Evolutionary conservation across 352 stramenopile species (phyloP), one percentile per base, ranked within the genome.

Genomic region (Phytopythium chamaehyphon): DNA sequence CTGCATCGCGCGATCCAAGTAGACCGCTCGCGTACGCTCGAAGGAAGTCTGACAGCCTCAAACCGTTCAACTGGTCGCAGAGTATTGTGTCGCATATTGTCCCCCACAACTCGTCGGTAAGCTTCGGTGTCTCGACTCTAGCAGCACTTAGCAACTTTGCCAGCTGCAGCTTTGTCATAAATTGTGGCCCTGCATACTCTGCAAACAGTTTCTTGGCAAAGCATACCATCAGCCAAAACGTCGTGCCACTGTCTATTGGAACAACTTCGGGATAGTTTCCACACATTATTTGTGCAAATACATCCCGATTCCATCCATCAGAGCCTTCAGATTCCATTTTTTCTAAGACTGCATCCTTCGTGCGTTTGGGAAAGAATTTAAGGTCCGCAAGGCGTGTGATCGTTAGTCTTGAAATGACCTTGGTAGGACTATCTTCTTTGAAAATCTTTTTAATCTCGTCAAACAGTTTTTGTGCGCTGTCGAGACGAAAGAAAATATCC

Each of bases 151-250:
- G 50, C 21, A 83, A 31, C 2, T 76, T 56, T 7, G 21, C 33
- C 5, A 79, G 60, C 18, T 77, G 61, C 40, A 76, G 59, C 36
- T 61, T 66, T 5, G 58, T 59, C 66, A 83, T 80, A 8, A 56
- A 21, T 16, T 62, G 50, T 26, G 65, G 64, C 14, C 47, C 45
- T 15, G 52, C 76, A 44, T 73, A 79, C 6, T 62, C 40, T 0
- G 56, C 45, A 48, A 82, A 84, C 0, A 84, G 65, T 16, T 73
- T 61, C 47, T 73, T 77, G 1, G 70, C 54, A 47, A 76, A 84
- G 50, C 71, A 69, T 6, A 84, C 44, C 26, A 70, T 79, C 54
- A 73, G 62, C 73, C 70, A 82, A 14, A 75, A 33, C 16, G 46
- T 64, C 47, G 66, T 57, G 1, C 64, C 62, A 36, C 72, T 62